These are phyloP conservation scores for Leptographium lundbergii DNA, from an alignment of 2,329 filamentous ascomycete species.

Conservation along the genomic window DNA sequence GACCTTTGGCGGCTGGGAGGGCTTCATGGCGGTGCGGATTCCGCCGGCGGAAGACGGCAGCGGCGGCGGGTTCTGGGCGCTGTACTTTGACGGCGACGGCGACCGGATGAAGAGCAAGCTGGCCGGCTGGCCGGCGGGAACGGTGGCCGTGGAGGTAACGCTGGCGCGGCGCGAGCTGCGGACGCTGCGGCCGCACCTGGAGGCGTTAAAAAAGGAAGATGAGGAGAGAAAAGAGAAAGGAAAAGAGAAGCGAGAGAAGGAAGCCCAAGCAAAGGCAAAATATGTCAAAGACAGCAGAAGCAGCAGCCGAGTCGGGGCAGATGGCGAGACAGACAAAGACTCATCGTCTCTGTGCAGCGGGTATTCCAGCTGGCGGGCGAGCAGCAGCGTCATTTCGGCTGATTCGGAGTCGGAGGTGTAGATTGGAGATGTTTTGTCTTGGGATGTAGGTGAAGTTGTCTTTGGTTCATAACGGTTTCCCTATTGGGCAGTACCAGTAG, in stretches of 20 bases:
- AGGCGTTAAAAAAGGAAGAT: neutral
- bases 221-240: neutral
- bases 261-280: neutral
- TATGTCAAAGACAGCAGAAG: neutral
- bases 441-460: neutral
- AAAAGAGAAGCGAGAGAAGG: neutral
- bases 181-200: conserved; percentile 1
- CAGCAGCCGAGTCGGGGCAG: neutral
- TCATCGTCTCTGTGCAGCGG: conserved; percentile 6
- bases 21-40: conserved; percentile 29
- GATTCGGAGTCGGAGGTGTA: neutral
- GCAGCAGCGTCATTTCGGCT: neutral
- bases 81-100: conserved; percentile 35
- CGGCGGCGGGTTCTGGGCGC: conserved; percentile 30
- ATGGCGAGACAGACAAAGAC: neutral
- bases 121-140: conserved; percentile 22
- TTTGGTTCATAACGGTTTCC: neutral
- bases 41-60: conserved; percentile 12
- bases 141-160: conserved; percentile 41
- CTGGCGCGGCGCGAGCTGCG: conserved; percentile 36
- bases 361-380: conserved; percentile 1
- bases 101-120: conserved; percentile 32
- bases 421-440: neutral
- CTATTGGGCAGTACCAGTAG: too few species aligned
- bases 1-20: conserved; percentile 36